Evolutionary conservation across 495 filamentous ascomycete species (phyloP).

Genomic region (Tetracladium marchalianum): DNA sequence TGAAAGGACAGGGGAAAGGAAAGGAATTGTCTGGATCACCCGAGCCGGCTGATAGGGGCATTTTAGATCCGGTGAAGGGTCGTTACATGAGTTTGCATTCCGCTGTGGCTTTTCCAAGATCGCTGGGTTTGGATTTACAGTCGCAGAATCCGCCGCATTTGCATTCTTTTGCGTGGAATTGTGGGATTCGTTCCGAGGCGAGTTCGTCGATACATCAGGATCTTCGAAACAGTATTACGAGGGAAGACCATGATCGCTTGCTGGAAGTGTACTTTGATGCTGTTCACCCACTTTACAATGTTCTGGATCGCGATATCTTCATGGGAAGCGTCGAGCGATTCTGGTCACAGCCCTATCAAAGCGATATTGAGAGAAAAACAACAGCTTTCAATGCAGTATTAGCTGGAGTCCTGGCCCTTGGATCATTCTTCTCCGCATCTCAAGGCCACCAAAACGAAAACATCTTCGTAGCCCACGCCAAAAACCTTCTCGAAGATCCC

Average conservation of each 20-base stretch:
- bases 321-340: constrained; percentile 21
- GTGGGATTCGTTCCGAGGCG: constrained; percentile 28
- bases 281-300: constrained; percentile 37
- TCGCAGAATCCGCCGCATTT: constrained; percentile 36
- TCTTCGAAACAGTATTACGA: constrained; percentile 28
- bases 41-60: constrained; percentile 16
- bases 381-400: constrained; percentile 31
- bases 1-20: constrained; percentile 2
- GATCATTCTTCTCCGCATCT: constrained; percentile 32
- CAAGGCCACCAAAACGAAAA: constrained; percentile 25
- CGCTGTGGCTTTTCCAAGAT: constrained; percentile 39
- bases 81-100: constrained; percentile 36
- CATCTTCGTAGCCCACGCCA: constrained; percentile 31
- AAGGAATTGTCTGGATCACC: neutral
- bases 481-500: constrained; percentile 33
- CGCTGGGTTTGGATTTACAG: constrained; percentile 38
- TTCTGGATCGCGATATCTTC: constrained; percentile 29
- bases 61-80: constrained; percentile 20
- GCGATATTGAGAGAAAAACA: neutral
- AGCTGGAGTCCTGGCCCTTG: constrained; percentile 39
- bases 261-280: constrained; percentile 37
- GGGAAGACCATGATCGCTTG: constrained; percentile 25
- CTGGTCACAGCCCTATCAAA: constrained; percentile 16
- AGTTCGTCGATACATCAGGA: constrained; percentile 7
- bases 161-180: constrained; percentile 45